Percentiles rank a stretch among this genome's conserved stretches.
Evolutionary conservation across 2,329 filamentous ascomycete species (phyloP).

Genomic region (Emmonsiellopsis sp.): DNA sequence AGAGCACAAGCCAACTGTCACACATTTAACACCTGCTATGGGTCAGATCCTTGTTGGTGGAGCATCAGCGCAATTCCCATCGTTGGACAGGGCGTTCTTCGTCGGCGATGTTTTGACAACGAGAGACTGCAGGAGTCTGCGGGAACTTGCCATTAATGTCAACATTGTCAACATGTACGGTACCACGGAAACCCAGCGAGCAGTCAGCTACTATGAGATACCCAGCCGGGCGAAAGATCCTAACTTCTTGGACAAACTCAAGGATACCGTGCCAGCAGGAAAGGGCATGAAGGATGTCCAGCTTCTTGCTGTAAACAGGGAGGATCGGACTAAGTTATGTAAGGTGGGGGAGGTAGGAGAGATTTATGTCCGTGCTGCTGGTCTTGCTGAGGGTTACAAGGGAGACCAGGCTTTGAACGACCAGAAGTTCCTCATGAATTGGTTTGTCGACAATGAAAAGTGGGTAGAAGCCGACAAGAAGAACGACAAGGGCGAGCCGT

Average conservation of each 20-base stretch:
- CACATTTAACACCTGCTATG: conserved; percentile 92
- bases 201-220: conserved; percentile 76
- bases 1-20: conserved; percentile 63
- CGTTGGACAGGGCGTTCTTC: conserved; percentile 73
- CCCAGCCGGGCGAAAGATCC: conserved; percentile 54
- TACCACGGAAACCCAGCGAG: conserved; percentile 73
- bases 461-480: conserved; percentile 60
- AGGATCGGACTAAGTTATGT: conserved; percentile 60
- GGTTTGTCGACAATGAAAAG: conserved; percentile 68
- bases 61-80: conserved; percentile 65
- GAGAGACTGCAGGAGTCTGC: conserved; percentile 68
- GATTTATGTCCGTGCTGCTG: conserved; percentile 71
- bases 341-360: conserved; percentile 75
- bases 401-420: conserved; percentile 53
- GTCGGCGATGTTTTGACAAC: conserved; percentile 87
- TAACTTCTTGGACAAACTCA: conserved; percentile 54
- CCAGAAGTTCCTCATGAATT: conserved; percentile 73
- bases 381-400: conserved; percentile 74
- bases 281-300: conserved; percentile 85
- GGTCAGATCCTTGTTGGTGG: conserved; percentile 88
- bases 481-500: conserved; percentile 53
- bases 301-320: conserved; percentile 69
- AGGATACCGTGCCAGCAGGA: conserved; percentile 73
- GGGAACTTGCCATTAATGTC: conserved; percentile 64
- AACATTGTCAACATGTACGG: conserved; percentile 81